These are phyloP conservation scores for Iberis pinnata DNA, from an alignment of 345 rosid genomes.

Conservation along the genomic window DNA sequence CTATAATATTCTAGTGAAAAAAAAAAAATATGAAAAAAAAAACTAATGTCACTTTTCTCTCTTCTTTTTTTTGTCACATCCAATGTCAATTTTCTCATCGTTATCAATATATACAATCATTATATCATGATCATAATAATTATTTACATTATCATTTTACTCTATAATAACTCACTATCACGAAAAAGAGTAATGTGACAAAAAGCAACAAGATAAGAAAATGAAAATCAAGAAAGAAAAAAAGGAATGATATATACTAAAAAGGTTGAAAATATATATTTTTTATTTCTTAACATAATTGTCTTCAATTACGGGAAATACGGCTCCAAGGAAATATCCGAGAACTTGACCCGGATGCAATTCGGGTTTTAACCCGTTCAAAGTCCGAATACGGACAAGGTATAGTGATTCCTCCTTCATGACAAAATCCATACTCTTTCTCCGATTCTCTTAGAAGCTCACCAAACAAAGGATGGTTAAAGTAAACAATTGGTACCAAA, in stretches of 20 bases:
- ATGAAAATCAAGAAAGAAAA: background rate
- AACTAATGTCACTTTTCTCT: too few relatives aligned
- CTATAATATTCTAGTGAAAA: too few relatives aligned
- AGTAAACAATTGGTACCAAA: conserved; percentile 75
- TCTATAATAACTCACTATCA: conserved; percentile 2
- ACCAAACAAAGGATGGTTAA: conserved; percentile 88
- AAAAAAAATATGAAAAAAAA: too few relatives aligned
- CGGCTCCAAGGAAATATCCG: conserved; percentile 39
- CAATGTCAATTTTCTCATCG: too few relatives aligned
- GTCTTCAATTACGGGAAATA: conserved; percentile 26
- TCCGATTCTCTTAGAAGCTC: conserved; percentile 68
- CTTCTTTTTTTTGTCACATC: too few relatives aligned
- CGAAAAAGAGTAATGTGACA: conserved; percentile 11
- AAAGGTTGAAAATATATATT: background rate
- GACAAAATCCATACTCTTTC: conserved; percentile 71
- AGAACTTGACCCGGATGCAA: conserved; percentile 43
- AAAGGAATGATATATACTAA: conserved; percentile 13
- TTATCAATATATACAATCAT: conserved; percentile 2
- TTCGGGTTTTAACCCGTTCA: conserved; percentile 65
- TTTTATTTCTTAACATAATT: background rate
- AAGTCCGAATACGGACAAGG: conserved; percentile 85
- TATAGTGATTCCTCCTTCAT: conserved; percentile 79
- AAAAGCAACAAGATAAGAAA: conserved; percentile 6
- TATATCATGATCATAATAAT: background rate
- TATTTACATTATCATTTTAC: conserved; percentile 25